Conservation (phyloP, 495 filamentous ascomycete species). For the Xylaria bambusicola region DNA sequence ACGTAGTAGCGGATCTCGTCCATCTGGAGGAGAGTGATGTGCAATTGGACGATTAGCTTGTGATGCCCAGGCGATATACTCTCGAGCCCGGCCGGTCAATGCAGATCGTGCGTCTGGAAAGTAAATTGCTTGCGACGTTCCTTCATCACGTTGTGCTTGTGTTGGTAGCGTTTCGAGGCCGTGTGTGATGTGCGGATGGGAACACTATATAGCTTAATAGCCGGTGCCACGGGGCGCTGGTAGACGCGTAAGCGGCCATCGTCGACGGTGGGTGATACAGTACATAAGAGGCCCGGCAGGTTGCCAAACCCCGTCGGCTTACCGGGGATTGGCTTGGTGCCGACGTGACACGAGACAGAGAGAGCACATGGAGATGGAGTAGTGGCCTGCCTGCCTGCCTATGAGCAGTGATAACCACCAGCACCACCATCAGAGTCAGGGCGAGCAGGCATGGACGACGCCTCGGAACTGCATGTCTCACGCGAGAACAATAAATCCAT, state of each 20-base stretch:
- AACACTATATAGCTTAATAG: too few relatives aligned
- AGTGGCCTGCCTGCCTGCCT: not conserved
- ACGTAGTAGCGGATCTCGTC: not conserved
- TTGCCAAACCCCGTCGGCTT: conserved; percentile 7
- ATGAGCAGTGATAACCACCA: not conserved
- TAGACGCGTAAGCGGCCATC: not conserved
- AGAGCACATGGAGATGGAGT: not conserved
- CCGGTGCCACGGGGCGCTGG: too few relatives aligned
- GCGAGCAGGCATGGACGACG: not conserved
- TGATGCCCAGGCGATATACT: not conserved
- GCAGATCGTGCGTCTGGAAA: not conserved
- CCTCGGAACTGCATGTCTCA: conserved; percentile 11
- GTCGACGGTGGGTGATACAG: too few relatives aligned
- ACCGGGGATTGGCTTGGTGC: conserved; percentile 1
- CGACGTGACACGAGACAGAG: conserved; percentile 11
- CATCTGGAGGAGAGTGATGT: not conserved
- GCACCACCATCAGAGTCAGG: not conserved
- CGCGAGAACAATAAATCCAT: not conserved
- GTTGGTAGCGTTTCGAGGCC: not conserved
- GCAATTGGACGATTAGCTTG: not conserved
- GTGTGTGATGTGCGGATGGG: too few relatives aligned
- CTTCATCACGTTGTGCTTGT: not conserved
- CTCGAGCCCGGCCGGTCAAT: not conserved
- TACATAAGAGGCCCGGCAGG: not conserved
- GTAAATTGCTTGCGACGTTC: not conserved